Evolutionary conservation across 352 stramenopile species (phyloP).

Genomic region (Pythium coloratum): DNA sequence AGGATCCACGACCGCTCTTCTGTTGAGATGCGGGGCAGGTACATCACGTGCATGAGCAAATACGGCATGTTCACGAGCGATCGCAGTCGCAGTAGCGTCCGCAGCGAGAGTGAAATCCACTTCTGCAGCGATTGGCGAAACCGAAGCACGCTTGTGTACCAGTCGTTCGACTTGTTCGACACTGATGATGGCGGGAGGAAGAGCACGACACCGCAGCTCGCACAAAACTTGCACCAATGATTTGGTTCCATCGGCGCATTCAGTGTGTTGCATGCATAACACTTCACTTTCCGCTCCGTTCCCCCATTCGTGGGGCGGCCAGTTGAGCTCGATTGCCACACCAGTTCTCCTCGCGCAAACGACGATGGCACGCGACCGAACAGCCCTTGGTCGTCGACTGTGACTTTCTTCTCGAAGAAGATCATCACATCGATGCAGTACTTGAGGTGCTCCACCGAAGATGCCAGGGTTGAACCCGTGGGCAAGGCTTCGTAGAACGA

Average conservation of each 20-base stretch:
- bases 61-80: conserved; percentile 78
- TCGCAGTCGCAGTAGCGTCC: conserved; percentile 60
- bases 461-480: conserved; percentile 45
- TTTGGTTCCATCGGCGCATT: conserved; percentile 67
- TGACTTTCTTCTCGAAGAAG: conserved; percentile 88
- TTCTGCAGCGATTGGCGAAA: conserved; percentile 80
- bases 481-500: conserved; percentile 76
- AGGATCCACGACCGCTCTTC: conserved; percentile 82
- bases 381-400: conserved; percentile 56
- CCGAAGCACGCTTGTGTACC: conserved; percentile 69
- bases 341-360: conserved; percentile 74
- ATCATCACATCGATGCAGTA: conserved; percentile 83
- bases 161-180: conserved; percentile 77
- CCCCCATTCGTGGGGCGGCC: conserved; percentile 34
- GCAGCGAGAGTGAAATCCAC: conserved; percentile 75
- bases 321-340: conserved; percentile 52
- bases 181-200: conserved; percentile 79
- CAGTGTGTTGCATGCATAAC: conserved; percentile 69
- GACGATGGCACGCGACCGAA: conserved; percentile 75
- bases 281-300: conserved; percentile 62
- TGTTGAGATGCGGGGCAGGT: conserved; percentile 73
- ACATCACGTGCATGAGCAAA: conserved; percentile 85
- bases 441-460: conserved; percentile 74
- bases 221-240: conserved; percentile 76
- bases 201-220: conserved; percentile 71